Percentiles rank a stretch among this genome's conserved stretches.
Conservation (phyloP, 2,329 filamentous ascomycete genomes). For the Ophiostoma piceae region DNA sequence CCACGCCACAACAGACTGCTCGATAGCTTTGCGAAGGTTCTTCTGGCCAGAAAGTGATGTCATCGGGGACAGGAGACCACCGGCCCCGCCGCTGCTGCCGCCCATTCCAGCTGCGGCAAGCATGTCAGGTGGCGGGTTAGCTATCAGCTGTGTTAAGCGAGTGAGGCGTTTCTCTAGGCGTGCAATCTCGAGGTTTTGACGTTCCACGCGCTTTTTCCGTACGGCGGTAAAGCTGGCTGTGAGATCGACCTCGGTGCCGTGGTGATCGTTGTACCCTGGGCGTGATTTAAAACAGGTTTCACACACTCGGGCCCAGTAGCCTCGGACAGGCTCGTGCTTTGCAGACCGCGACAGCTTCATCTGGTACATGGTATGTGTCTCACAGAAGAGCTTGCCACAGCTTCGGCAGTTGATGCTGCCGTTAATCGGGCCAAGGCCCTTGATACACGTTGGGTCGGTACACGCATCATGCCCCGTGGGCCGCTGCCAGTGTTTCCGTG, state of each 20-base stretch:
- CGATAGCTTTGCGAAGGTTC: slow-evolving; percentile 71
- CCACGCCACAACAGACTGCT: slow-evolving; percentile 92
- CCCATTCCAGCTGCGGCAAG: slow-evolving; percentile 20
- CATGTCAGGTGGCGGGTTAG: slow-evolving; percentile 52
- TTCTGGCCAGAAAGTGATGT: slow-evolving; percentile 61
- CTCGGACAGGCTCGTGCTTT: slow-evolving; percentile 80
- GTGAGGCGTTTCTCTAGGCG: slow-evolving; percentile 87
- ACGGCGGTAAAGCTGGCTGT: slow-evolving; percentile 63
- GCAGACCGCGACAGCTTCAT: slow-evolving; percentile 93
- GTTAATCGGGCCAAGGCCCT: slow-evolving; percentile 69
- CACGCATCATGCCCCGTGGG: slow-evolving; percentile 69
- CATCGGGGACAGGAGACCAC: slow-evolving; percentile 55
- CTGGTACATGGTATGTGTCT: slow-evolving; percentile 98
- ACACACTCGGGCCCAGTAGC: slow-evolving; percentile 90
- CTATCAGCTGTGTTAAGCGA: slow-evolving; percentile 78
- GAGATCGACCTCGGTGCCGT: slow-evolving; percentile 65
- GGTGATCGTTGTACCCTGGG: slow-evolving; percentile 89
- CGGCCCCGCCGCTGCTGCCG: slow-evolving; percentile 22
- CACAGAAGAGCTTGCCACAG: slow-evolving; percentile 90
- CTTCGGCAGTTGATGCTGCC: slow-evolving; percentile 89
- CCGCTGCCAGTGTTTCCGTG: slow-evolving; percentile 82
- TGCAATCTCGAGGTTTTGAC: slow-evolving; percentile 80
- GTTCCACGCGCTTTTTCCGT: slow-evolving; percentile 74
- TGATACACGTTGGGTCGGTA: slow-evolving; percentile 80
- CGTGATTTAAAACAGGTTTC: slow-evolving; percentile 99